phyloP scores from a whole-genome alignment of 1,139 yeast species.

The Pichia norvegensis region DNA sequence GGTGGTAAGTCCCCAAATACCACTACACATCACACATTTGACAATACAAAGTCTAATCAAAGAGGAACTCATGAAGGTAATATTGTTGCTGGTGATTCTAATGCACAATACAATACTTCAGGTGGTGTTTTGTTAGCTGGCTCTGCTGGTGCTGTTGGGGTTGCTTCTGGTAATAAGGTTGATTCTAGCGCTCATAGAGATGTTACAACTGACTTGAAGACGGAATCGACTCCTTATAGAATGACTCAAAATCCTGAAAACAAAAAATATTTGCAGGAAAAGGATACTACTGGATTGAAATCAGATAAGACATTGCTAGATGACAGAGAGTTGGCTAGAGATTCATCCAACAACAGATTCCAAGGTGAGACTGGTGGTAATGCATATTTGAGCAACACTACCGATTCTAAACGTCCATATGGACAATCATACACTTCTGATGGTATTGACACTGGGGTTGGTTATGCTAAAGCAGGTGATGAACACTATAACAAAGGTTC shows the following conservation, averaged over 20 bases:
- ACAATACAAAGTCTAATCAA: no score
- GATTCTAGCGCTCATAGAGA: not conserved
- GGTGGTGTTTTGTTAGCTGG: not conserved
- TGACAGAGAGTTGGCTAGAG: not conserved
- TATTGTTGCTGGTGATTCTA: not conserved
- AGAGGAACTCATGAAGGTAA: not conserved
- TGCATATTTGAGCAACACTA: not conserved
- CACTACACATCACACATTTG: not conserved
- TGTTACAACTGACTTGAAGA: constrained; percentile 1
- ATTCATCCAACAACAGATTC: not conserved
- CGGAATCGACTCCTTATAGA: constrained; percentile 13
- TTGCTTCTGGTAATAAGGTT: not conserved
- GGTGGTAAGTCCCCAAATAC: not conserved
- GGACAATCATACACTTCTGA: not conserved
- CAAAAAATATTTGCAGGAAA: constrained; percentile 3
- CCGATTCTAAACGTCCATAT: not conserved
- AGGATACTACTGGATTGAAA: constrained; percentile 5
- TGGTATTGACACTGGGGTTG: not conserved
- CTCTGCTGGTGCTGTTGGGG: not conserved
- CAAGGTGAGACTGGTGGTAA: not conserved
- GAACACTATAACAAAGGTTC: not conserved
- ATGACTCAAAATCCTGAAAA: constrained; percentile 12
- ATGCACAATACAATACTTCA: not conserved
- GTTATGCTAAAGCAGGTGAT: not conserved
- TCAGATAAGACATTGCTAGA: not conserved